Evolutionary conservation across 2,329 filamentous ascomycete species (phyloP).

Genomic region (Aspergillus awamori): DNA sequence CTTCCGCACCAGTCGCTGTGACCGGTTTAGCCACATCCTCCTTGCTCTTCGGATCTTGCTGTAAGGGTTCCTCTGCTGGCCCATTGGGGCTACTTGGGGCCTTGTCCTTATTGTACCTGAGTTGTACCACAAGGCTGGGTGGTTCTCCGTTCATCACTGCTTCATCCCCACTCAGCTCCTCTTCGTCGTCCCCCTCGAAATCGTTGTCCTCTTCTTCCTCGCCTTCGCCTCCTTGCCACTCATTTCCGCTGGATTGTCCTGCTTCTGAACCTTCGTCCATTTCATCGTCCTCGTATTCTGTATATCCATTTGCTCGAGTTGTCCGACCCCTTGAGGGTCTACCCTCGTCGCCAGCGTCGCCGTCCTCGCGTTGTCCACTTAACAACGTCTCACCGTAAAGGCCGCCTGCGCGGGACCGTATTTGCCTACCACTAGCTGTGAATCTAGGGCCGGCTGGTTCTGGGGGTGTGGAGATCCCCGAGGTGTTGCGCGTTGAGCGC

Average conservation of each 20-base stretch:
- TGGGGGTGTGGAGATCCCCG: conserved; percentile 70
- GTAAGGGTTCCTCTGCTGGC: conserved; percentile 21
- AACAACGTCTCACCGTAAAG: conserved; percentile 59
- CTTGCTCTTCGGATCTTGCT: conserved; percentile 12
- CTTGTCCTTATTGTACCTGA: conserved; percentile 52
- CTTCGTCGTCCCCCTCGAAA: conserved; percentile 59
- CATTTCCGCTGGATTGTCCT: conserved; percentile 62
- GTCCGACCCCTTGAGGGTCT: conserved; percentile 43
- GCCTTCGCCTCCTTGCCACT: conserved; percentile 74
- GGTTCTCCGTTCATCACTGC: conserved; percentile 56
- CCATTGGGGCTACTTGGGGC: conserved; percentile 20
- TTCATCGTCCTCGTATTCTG: conserved; percentile 63
- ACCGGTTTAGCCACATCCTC: conserved; percentile 14
- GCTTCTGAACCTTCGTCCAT: conserved; percentile 69
- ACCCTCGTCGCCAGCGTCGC: conserved; percentile 49
- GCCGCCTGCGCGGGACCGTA: conserved; percentile 60
- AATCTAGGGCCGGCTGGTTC: conserved; percentile 66
- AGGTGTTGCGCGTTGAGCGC: conserved; percentile 64
- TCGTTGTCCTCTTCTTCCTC: conserved; percentile 73
- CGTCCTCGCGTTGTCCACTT: conserved; percentile 55
- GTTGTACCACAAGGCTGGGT: conserved; percentile 72
- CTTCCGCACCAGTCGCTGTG: conserved; percentile 1
- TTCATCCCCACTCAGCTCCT: conserved; percentile 45
- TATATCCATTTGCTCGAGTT: conserved; percentile 41
- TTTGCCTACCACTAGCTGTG: conserved; percentile 86